Evolutionary conservation across 1,139 yeast genomes (phyloP), one percentile per base, ranked within the genome.

Genomic region (Lodderomyces orthopsilosis): DNA sequence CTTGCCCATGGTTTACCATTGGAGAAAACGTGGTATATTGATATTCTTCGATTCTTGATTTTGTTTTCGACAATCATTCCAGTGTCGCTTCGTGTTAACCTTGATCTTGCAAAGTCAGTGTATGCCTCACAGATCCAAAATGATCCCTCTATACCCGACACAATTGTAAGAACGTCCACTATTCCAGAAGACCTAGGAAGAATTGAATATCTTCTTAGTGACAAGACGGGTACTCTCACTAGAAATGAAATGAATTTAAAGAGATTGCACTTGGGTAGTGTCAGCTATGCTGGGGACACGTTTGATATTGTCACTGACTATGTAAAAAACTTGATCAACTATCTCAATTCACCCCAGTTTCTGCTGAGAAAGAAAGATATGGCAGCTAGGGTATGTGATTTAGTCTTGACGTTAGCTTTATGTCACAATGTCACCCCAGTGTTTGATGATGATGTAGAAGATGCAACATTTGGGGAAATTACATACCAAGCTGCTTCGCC

Each of bases 401-500:
- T 91, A 50, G 81, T 90, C 1, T 65, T 81, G 2, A 87, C 97
- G 0, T 70, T 94, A 41, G 96, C 98, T 0, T 69, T 91, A 14
- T 94, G 99, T 62, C 99, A 94, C 61, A 90, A 90, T 54, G 99
- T 94, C 23, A 94, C 98, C 0, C 67, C 67, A 1, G 62, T 64
- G 3, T 61, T 58, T 45, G 58, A 51, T 38, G 57, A 56, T 35
- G 32, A 24, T 15, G 51, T 50, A 18, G 50, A 44, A 30, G 50
- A 41, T 35, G 48, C 49, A 23, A 50, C 28, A n/a, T 38, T 37
- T 26, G 49, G 50, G 1, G 48, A 46, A 0, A 60, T 87, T 8
- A 76, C 89, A 1, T 94, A 91, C 60, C 99, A 94, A 63, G 98
- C 98, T 0, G 97, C 98, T 0, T 91, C 98, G 0, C 99, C 99